Evolutionary conservation across 441 rosid genomes (phyloP), one percentile per base, ranked within the genome.

Genomic region (Brassica hybrid): DNA sequence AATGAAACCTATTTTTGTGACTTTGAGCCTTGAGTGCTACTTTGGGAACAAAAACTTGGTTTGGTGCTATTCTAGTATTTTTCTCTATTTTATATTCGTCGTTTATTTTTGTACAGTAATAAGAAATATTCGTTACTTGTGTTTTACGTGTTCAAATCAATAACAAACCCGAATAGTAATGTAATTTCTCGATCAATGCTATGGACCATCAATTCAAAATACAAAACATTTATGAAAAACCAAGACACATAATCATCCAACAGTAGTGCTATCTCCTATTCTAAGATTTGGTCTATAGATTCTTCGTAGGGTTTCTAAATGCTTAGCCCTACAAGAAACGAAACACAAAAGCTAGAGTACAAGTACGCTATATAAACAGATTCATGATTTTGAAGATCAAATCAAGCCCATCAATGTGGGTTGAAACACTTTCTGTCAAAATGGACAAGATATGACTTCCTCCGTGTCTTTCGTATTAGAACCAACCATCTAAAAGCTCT

Each of bases 341-440:
- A 67, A 38, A 73, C 62, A 79, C 71, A 61, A 73, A 32, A 68
- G 10, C 23, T 71, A 65, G 34, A 19, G 38, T 78, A 73, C 41
- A 65, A 69, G 32, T 76, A 67, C 36, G 73, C 54, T 60, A 67
- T 59, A 58, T 2, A 67, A 61, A 73, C 17, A 73, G 52, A 67
- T 78, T 67, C 81, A 78, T 73, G 71, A 68, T 73, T n/a, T 73
- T 67, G 19, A 63, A 79, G 65, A 68, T 73, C 75, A 79, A 79
- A 64, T 79, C 75, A 78, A 50, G 71, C 78, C 77, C 74, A 73
- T 68, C 78, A 73, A 54, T 62, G 69, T 79, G 71, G 82, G 50
- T 66, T 73, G 48, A 78, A 67, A 67, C 69, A 2, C 74, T 78
- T 78, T 78, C 59, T 78, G 77, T 67, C 81, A 78, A 67, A 67